phyloP scores from a whole-genome alignment of 495 filamentous ascomycete species.

The Penicillium verhagenii region DNA sequence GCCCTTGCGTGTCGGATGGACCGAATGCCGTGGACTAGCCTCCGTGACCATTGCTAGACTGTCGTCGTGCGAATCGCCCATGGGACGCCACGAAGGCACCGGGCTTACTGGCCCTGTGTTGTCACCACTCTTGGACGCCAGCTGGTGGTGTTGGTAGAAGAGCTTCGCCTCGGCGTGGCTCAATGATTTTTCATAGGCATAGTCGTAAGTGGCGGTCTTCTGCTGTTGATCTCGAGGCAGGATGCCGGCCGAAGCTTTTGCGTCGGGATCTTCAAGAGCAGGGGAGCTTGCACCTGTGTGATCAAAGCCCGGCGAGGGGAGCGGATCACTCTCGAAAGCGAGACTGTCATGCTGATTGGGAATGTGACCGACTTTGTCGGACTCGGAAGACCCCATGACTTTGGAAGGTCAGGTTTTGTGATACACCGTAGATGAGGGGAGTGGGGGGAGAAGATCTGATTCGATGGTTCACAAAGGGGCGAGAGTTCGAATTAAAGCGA shows the following conservation, averaged over 20 bases:
- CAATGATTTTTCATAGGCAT: constrained; percentile 85
- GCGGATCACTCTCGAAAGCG: constrained; percentile 10
- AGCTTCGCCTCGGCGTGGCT: constrained; percentile 89
- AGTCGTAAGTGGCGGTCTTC: constrained; percentile 81
- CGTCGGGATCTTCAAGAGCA: constrained; percentile 10
- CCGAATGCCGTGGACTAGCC: constrained; percentile 9
- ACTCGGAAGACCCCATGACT: constrained; percentile 27
- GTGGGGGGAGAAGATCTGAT: too few relatives aligned
- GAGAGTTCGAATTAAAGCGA: too few relatives aligned
- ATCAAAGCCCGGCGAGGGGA: constrained; percentile 9
- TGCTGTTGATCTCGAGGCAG: constrained; percentile 72
- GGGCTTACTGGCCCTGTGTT: constrained; percentile 23
- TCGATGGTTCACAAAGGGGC: too few relatives aligned
- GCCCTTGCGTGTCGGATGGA: constrained; percentile 8
- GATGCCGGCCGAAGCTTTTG: constrained; percentile 37
- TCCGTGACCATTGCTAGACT: constrained; percentile 4
- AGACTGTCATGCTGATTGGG: constrained; percentile 22
- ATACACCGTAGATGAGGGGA: background rate
- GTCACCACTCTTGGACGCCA: constrained; percentile 35
- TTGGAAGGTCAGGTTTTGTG: background rate
- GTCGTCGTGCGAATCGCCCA: constrained; percentile 10
- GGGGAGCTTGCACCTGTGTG: constrained; percentile 9
- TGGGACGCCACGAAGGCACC: constrained; percentile 11
- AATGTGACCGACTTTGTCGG: constrained; percentile 18
- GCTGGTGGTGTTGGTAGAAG: constrained; percentile 88